Evolutionary conservation across 352 stramenopile species (phyloP), one percentile per base, ranked within the genome.

Genomic region (Phytopythium sindhum): DNA sequence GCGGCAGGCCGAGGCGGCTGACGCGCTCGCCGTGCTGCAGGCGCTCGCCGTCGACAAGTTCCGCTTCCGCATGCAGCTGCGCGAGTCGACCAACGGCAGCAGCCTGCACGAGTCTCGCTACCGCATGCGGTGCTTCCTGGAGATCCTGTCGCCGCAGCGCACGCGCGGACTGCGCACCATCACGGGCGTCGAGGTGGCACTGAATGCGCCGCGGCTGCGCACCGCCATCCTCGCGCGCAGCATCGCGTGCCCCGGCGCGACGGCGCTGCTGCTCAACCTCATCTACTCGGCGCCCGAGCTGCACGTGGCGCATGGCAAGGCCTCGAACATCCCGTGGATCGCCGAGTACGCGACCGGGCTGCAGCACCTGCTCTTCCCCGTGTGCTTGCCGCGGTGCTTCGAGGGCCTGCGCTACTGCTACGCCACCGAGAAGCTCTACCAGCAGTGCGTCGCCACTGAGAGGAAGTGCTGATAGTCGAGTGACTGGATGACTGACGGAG

Each of bases 221-320:
- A 78, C 67, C 17, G 78, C 78, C 1, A 86, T 89, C 31, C 50
- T 89, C 4, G 75, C 75, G 2, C 72, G 78, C n/a, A 81, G 65
- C 26, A 70, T 81, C 28, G 51, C 86, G 8, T 89, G 80, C 47
- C 80, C 80, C 2, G 78, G 80, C 0, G 77, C 72, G 7, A 83
- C 72, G 14, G 74, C 78, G 21, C 54, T 87, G 37, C 66, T 89
- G n/a, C 67, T 86, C 7, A 89, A 89, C 54, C 70, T 89, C 19
- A 73, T 89, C 26, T 84, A 77, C 48, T 86, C 75, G 17, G 68
- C 75, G 0, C 69, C 75, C 12, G 77, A 86, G 60, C 60, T 62
- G 2, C 63, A 80, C 9, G 66, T 81, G 0, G 59, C 58, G 11
- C 68, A 76, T 50, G 74, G 64, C 11, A 70, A 82, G 35, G 48